Conservation (phyloP, 2,329 filamentous ascomycete genomes). For the Diaporthe citriasiana region DNA sequence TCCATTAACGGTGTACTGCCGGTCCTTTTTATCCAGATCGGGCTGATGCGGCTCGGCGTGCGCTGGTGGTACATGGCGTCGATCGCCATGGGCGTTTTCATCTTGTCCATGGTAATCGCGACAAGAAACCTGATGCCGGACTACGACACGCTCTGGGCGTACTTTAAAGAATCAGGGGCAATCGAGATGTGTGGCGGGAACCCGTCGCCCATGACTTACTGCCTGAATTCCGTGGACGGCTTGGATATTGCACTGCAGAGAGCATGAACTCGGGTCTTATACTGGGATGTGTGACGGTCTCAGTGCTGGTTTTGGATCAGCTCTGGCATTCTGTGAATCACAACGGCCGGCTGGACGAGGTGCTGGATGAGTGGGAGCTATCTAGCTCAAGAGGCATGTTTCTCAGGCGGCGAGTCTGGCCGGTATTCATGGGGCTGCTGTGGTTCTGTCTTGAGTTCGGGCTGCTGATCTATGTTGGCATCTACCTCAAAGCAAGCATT, state of each 20-base stretch:
- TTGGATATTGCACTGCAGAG: slow-evolving; percentile 17
- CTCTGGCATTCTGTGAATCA: slow-evolving; percentile 29
- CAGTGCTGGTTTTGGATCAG: slow-evolving; percentile 36
- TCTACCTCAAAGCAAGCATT: slow-evolving; percentile 42
- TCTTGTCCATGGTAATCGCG: slow-evolving; percentile 41
- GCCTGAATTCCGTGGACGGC: slow-evolving; percentile 26
- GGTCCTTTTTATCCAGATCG: slow-evolving; percentile 45
- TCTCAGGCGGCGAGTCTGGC: slow-evolving; percentile 35
- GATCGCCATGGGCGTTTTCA: slow-evolving; percentile 41
- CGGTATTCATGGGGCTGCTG: background rate
- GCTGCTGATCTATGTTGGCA: slow-evolving; percentile 40
- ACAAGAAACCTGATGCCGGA: slow-evolving; percentile 41
- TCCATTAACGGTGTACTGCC: slow-evolving; percentile 41
- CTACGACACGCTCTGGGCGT: slow-evolving; percentile 41
- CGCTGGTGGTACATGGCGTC: slow-evolving; percentile 48
- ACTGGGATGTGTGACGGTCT: slow-evolving; percentile 32
- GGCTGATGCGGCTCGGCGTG: slow-evolving; percentile 45
- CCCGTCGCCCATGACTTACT: slow-evolving; percentile 43
- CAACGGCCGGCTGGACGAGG: slow-evolving; percentile 8
- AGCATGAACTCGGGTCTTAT: slow-evolving; percentile 36
- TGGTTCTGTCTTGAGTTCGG: slow-evolving; percentile 41
- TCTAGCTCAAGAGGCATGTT: slow-evolving; percentile 18
- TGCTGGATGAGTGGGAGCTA: slow-evolving; percentile 34
- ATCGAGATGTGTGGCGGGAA: slow-evolving; percentile 45
- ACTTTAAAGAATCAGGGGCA: slow-evolving; percentile 40